Evolutionary conservation across 139 green algal genomes (phyloP).

Genomic region (Chlorella sorokiniana): DNA sequence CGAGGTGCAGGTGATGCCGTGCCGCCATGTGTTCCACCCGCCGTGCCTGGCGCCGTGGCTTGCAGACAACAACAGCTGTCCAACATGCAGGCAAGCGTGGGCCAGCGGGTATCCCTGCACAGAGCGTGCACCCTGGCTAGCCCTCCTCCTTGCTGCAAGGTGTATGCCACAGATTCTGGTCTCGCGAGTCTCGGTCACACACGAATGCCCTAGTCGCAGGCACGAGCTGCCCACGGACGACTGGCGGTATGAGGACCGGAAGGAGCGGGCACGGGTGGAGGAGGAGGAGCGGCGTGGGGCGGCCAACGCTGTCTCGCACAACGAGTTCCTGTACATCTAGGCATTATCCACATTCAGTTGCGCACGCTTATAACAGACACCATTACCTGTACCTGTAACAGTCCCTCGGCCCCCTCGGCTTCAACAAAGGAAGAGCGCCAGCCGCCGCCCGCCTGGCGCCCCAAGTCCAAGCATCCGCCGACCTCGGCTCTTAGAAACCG

Average conservation of each 20-base stretch:
- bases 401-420: too few relatives aligned
- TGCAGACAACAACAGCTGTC: conserved; percentile 77
- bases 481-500: too few relatives aligned
- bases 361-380: not conserved
- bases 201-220: not conserved
- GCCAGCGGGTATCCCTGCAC: not conserved
- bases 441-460: too few relatives aligned
- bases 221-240: conserved; percentile 74
- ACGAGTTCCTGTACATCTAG: conserved; percentile 82
- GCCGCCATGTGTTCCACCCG: conserved; percentile 76
- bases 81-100: conserved; percentile 63
- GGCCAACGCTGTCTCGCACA: conserved; percentile 71
- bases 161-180: not conserved
- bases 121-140: not conserved
- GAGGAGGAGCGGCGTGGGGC: conserved; percentile 62
- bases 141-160: not conserved
- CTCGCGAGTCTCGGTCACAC: too few relatives aligned
- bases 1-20: conserved; percentile 71
- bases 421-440: too few relatives aligned
- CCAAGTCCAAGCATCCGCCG: too few relatives aligned
- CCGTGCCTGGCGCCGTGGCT: conserved; percentile 81
- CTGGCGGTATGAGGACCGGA: conserved; percentile 72
- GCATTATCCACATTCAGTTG: not conserved
- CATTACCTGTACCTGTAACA: too few relatives aligned
- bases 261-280: conserved; percentile 67